Conservation (phyloP, 257 asterid species). For the Ilex asprella region DNA sequence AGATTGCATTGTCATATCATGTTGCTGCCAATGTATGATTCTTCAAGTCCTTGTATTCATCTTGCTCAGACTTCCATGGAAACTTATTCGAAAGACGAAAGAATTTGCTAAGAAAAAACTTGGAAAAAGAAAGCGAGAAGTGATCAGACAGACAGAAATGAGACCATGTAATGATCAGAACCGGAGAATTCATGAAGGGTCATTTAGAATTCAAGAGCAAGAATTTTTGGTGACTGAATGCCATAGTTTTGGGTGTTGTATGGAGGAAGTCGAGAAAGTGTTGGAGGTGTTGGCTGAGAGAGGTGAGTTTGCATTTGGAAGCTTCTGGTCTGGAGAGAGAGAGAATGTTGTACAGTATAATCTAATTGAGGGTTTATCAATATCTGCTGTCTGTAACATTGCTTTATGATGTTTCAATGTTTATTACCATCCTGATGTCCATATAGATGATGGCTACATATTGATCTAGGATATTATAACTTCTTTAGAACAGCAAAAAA, state of each 20-base stretch:
- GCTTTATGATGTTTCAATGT: too few species aligned
- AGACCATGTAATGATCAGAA: conserved; percentile 25
- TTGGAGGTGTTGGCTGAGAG: conserved; percentile 50
- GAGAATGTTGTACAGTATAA: conserved; percentile 37
- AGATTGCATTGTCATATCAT: conserved; percentile 70
- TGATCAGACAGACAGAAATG: conserved; percentile 25
- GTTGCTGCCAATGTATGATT: conserved; percentile 82
- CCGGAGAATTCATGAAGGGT: conserved; percentile 22
- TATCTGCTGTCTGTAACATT: conserved; percentile 18
- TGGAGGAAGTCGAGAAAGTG: conserved; percentile 67
- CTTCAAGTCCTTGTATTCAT: conserved; percentile 58
- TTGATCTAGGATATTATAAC: too few species aligned
- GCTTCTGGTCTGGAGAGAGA: conserved; percentile 69
- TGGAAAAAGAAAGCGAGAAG: conserved; percentile 21
- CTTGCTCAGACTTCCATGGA: conserved; percentile 52
- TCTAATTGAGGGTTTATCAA: conserved; percentile 43
- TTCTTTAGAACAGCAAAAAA: too few species aligned
- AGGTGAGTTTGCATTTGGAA: conserved; percentile 83
- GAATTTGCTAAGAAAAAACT: conserved; percentile 33
- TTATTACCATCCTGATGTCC: background rate
- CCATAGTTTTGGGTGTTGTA: conserved; percentile 32
- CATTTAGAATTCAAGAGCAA: conserved; percentile 21
- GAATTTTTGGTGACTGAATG: conserved; percentile 20
- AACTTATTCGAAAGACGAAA: conserved; percentile 37
- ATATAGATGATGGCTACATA: too few species aligned